Percentiles rank a stretch among this genome's conserved stretches.
Conservation (phyloP, 345 rosid genomes). For the Carallia brachiata region DNA sequence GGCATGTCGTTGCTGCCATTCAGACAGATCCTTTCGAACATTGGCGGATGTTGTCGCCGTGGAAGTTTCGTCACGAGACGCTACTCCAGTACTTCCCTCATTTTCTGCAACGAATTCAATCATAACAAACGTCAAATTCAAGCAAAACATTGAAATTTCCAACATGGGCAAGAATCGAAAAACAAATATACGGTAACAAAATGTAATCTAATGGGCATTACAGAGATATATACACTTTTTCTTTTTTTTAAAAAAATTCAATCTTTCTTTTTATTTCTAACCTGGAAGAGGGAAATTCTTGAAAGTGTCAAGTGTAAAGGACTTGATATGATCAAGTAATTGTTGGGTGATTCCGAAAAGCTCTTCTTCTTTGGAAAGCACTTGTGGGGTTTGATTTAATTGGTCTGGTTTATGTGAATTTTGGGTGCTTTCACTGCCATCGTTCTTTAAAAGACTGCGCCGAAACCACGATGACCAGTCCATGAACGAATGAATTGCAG, state of each 20-base stretch:
- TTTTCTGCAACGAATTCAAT: slow-evolving; percentile 38
- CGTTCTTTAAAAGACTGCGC: slow-evolving; percentile 39
- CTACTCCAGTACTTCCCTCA: slow-evolving; percentile 14
- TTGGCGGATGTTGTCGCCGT: slow-evolving; percentile 21
- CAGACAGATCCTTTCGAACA: slow-evolving; percentile 62
- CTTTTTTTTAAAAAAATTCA: no score
- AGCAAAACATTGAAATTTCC: no score
- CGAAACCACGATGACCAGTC: slow-evolving; percentile 60
- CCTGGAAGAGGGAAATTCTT: slow-evolving; percentile 64
- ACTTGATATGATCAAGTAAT: slow-evolving; percentile 54
- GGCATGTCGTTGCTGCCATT: slow-evolving; percentile 86
- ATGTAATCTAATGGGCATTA: no score
- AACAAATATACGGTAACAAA: no score
- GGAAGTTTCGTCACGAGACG: slow-evolving; percentile 28
- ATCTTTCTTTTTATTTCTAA: slow-evolving; percentile 7
- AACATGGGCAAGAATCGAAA: no score
- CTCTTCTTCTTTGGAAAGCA: slow-evolving; percentile 32
- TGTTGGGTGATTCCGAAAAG: slow-evolving; percentile 60
- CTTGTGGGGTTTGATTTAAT: slow-evolving; percentile 13
- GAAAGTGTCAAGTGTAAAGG: slow-evolving; percentile 74
- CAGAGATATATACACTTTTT: no score
- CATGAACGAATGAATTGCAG: slow-evolving; percentile 22
- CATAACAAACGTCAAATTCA: neutral
- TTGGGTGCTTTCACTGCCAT: slow-evolving; percentile 11
- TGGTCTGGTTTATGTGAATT: slow-evolving; percentile 12